Percentiles rank a stretch among this genome's conserved stretches.
Evolutionary conservation across 2,329 filamentous ascomycete species (phyloP).

Genomic region (Fonsecaea erecta): DNA sequence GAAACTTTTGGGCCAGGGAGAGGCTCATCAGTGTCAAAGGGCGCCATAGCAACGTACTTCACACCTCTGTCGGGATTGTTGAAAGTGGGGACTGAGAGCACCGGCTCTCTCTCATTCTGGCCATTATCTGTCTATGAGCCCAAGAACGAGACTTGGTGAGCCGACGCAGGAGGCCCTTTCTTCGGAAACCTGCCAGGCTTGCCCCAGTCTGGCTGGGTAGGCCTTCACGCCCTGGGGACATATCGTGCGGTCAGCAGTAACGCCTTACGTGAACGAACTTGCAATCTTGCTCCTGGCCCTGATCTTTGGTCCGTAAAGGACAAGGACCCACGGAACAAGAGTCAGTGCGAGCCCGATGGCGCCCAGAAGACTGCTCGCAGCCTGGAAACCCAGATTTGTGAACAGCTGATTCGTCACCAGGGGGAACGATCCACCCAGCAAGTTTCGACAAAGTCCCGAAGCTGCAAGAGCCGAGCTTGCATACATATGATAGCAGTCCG

Average conservation of each 20-base stretch:
- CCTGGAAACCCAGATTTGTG: slow-evolving; percentile 69
- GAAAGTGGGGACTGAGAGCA: too few relatives aligned
- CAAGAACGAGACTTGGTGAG: neutral
- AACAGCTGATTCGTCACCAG: slow-evolving; percentile 77
- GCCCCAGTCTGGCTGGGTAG: too few relatives aligned
- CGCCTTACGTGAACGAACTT: slow-evolving; percentile 24
- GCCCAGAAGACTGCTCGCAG: slow-evolving; percentile 75
- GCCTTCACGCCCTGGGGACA: neutral
- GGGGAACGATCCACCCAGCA: slow-evolving; percentile 80
- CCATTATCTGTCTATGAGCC: too few relatives aligned
- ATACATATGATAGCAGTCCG: slow-evolving; percentile 83
- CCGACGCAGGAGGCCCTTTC: neutral
- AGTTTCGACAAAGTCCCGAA: slow-evolving; percentile 85
- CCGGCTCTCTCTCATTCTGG: too few relatives aligned
- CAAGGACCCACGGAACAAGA: slow-evolving; percentile 80
- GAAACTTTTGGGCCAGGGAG: too few relatives aligned
- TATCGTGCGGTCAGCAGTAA: neutral
- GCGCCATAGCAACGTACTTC: too few relatives aligned
- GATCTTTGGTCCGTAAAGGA: slow-evolving; percentile 77
- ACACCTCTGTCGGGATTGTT: too few relatives aligned
- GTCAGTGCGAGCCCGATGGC: slow-evolving; percentile 70
- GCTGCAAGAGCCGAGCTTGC: slow-evolving; percentile 84
- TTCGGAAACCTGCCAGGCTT: neutral
- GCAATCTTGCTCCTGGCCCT: slow-evolving; percentile 78
- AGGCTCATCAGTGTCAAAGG: too few relatives aligned